These are phyloP conservation scores for Umbelopsis isabellina DNA, from an alignment of 192 early-diverging fungal species.

Conservation along the genomic window DNA sequence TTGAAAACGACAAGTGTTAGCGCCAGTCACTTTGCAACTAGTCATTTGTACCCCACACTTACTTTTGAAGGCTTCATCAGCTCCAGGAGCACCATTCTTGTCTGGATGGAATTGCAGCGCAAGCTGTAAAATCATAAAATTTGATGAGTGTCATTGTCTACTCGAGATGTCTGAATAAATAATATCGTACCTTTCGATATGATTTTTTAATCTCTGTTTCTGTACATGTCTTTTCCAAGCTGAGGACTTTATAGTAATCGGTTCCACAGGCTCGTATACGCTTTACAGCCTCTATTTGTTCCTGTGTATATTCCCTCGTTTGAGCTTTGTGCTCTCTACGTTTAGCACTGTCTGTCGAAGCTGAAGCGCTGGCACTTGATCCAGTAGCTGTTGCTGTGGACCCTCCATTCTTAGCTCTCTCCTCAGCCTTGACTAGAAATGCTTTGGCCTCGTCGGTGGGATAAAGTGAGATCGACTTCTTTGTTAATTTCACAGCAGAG, in stretches of 20 bases:
- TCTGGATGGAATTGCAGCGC: conserved; percentile 96
- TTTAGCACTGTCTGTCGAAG: conserved; percentile 27
- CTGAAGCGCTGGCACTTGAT: conserved; percentile 15
- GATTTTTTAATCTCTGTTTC: conserved; percentile 91
- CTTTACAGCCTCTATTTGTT: conserved; percentile 81
- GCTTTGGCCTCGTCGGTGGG: conserved; percentile 68
- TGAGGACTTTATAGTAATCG: conserved; percentile 86
- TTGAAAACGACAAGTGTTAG: neutral
- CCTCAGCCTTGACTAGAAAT: conserved; percentile 55
- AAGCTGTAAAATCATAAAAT: conserved; percentile 49
- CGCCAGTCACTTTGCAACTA: neutral
- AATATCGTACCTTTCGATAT: conserved; percentile 77
- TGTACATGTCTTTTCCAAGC: conserved; percentile 72
- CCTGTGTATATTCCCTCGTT: conserved; percentile 68
- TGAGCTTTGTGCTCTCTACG: conserved; percentile 39
- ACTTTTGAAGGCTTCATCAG: conserved; percentile 96
- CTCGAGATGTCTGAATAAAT: neutral
- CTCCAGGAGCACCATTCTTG: conserved; percentile 93
- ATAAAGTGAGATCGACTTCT: conserved; percentile 79
- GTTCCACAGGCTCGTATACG: conserved; percentile 70
- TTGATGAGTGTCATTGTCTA: no score
- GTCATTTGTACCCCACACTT: conserved; percentile 21
- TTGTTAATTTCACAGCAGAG: conserved; percentile 80
- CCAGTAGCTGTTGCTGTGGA: conserved; percentile 36
- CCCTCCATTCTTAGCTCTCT: conserved; percentile 9